Percentiles rank a stretch among this genome's conserved stretches.
phyloP scores from a whole-genome alignment of 805 yeast genomes.

The Candida sithepensis region DNA sequence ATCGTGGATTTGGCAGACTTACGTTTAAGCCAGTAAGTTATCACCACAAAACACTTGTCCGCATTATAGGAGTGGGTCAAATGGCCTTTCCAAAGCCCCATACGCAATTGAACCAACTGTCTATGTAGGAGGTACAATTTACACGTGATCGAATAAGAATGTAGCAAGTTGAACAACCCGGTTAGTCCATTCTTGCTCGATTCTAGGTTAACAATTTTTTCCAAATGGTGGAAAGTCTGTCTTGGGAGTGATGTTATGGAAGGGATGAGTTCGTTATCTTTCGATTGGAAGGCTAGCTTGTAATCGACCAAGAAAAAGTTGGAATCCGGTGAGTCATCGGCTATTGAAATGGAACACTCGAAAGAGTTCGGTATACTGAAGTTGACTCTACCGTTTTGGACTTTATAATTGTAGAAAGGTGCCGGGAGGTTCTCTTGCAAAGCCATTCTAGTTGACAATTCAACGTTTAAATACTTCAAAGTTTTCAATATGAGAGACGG shows the following conservation, averaged over 20 bases:
- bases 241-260: slow-evolving; percentile 29
- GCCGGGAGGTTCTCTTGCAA: slow-evolving; percentile 59
- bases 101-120: slow-evolving; percentile 50
- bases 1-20: slow-evolving; percentile 49
- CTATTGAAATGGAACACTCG: slow-evolving; percentile 74
- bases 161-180: slow-evolving; percentile 55
- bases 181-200: slow-evolving; percentile 43
- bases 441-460: slow-evolving; percentile 73
- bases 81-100: slow-evolving; percentile 55
- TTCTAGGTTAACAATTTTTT: slow-evolving; percentile 50
- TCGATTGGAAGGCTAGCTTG: slow-evolving; percentile 53
- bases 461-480: slow-evolving; percentile 65
- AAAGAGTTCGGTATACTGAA: slow-evolving; percentile 63
- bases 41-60: slow-evolving; percentile 48
- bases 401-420: slow-evolving; percentile 57
- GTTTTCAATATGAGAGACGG: slow-evolving; percentile 56
- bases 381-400: slow-evolving; percentile 73
- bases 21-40: slow-evolving; percentile 64
- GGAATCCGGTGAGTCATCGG: slow-evolving; percentile 50
- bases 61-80: slow-evolving; percentile 56
- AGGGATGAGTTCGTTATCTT: slow-evolving; percentile 28
- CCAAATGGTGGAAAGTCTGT: slow-evolving; percentile 41
- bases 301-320: slow-evolving; percentile 80
- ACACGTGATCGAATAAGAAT: slow-evolving; percentile 58
- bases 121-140: slow-evolving; percentile 58